These are phyloP conservation scores for Pichia sporocuriosa DNA, from an alignment of 805 yeast species.

Conservation along the genomic window DNA sequence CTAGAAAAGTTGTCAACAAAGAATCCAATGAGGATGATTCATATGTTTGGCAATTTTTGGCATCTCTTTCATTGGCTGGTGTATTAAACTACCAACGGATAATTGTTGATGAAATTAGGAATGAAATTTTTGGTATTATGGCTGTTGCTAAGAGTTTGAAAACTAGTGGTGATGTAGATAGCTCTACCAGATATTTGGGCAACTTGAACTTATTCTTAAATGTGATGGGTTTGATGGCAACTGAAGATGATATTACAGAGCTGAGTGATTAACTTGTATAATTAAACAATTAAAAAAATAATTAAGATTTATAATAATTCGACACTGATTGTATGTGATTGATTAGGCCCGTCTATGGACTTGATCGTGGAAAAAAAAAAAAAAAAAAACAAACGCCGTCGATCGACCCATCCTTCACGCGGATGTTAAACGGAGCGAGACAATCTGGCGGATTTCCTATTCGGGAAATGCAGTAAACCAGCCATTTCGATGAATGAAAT, in stretches of 20 bases:
- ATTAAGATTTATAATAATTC: neutral
- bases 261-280: constrained; percentile 28
- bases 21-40: constrained; percentile 50
- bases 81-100: constrained; percentile 85
- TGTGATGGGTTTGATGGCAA: constrained; percentile 93
- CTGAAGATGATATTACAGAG: constrained; percentile 82
- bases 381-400: neutral
- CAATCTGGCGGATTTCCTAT: too few species aligned
- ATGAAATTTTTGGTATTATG: constrained; percentile 86
- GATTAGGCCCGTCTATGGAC: neutral
- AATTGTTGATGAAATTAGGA: constrained; percentile 89
- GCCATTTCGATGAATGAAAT: neutral
- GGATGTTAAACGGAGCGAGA: too few species aligned
- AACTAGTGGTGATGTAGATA: constrained; percentile 34
- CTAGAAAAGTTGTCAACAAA: constrained; percentile 31
- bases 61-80: constrained; percentile 88
- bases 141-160: constrained; percentile 54
- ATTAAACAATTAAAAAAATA: too few species aligned
- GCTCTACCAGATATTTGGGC: constrained; percentile 48
- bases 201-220: constrained; percentile 88
- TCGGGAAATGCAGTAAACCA: neutral
- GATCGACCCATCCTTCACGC: too few species aligned
- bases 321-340: neutral
- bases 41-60: constrained; percentile 95
- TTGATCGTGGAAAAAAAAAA: too few species aligned